Evolutionary conservation across 306 rosid genomes (phyloP), one percentile per base, ranked within the genome.

Genomic region (Dalbergia cultrata): DNA sequence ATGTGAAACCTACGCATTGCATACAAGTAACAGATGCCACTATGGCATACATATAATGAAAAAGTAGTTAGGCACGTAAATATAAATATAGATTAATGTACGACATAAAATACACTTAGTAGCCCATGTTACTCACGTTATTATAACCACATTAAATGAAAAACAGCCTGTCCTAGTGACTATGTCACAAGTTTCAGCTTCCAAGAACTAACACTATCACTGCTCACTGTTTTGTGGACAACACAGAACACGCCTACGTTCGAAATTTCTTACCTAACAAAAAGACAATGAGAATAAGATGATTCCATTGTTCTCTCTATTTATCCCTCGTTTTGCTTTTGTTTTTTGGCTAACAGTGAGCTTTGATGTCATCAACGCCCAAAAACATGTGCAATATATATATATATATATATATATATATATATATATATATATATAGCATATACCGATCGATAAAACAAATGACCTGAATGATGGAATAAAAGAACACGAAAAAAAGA

Each of bases 241-340:
- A 50, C 4, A 44, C 63, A 13, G 9, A 37, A 35, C 35, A 35
- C 2, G 31, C 31, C 31, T 26, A 26, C 56, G 13, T 54, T 63
- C 52, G 9, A 7, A 43, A 66, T 70, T 63, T 75, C 64, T 74
- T 53, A 86, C 82, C 82, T 82, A 82, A 82, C 78, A 47, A 82
- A 47, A 82, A 4, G n/a, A 69, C 81, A 78, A 78, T 35, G 45
- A 82, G 75, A 74, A 69, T 33, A 19, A 47, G 9, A 80, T 76
- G 85, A 76, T 60, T 68, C 79, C 67, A 9, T 12, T 14, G 6
- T 56, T 37, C 41, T 37, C 41, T 37, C 41, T 37, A 3, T 6
- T 18, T 39, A 2, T 70, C 67, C 49, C 64, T 81, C 82, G 6
- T 45, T 57, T 41, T 75, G 53, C 54, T 19, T 8, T 43, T 74